phyloP scores from a whole-genome alignment of 208 protist genomes.

The Leishmania arabica region DNA sequence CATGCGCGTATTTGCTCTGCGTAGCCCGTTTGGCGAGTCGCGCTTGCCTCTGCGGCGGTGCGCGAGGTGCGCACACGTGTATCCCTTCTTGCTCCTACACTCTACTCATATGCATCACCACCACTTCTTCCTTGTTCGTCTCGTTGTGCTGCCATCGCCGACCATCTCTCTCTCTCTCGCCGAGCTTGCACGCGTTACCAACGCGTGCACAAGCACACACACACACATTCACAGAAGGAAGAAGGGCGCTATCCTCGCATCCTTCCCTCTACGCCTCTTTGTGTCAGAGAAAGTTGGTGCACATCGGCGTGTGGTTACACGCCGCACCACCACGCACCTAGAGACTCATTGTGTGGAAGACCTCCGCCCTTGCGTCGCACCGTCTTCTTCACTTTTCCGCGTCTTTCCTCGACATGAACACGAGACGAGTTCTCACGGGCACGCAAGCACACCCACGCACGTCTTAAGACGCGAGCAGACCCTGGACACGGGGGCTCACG shows the following conservation, averaged over 20 bases:
- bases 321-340: neutral
- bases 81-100: neutral
- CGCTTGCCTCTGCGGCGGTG: neutral
- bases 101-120: too few relatives aligned
- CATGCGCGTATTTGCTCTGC: neutral
- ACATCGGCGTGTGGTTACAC: neutral
- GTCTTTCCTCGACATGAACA: neutral
- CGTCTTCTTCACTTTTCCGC: neutral
- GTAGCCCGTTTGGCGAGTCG: neutral
- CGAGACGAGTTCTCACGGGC: neutral
- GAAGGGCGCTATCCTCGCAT: neutral
- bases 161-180: neutral
- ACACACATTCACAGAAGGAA: neutral
- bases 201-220: neutral
- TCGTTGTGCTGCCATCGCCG: neutral
- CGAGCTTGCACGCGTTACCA: neutral
- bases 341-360: neutral
- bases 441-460: neutral
- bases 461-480: slow-evolving; percentile 14
- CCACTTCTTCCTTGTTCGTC: too few relatives aligned
- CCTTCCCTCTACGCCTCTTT: neutral
- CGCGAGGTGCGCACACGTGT: neutral
- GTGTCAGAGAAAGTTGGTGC: neutral
- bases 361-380: neutral
- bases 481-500: neutral